Percentiles rank a stretch among this genome's conserved stretches.
These are phyloP conservation scores for Elsinoe arachidis DNA, from an alignment of 2,329 filamentous ascomycete species.

Conservation along the genomic window DNA sequence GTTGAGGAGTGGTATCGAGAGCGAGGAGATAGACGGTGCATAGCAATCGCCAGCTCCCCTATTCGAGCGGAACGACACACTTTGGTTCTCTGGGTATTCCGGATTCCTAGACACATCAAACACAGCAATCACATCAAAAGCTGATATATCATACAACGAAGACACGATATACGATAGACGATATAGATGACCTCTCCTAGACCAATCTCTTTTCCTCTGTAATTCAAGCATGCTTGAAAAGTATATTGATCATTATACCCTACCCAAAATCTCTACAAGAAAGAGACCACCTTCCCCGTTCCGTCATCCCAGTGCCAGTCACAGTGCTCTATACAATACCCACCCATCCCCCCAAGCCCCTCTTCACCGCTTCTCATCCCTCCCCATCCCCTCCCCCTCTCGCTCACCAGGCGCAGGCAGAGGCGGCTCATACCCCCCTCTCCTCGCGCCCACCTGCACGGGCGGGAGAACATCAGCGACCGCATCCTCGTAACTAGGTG, in stretches of 20 bases:
- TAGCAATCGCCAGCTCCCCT: too few relatives aligned
- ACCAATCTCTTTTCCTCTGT: neutral
- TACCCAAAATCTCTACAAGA: neutral
- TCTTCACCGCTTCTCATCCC: conserved; percentile 22
- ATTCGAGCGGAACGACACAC: too few relatives aligned
- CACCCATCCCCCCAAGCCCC: neutral
- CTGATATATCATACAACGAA: neutral
- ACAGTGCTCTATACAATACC: neutral
- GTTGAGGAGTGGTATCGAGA: neutral
- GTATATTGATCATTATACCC: neutral
- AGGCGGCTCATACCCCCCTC: conserved; percentile 53
- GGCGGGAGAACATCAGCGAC: conserved; percentile 71
- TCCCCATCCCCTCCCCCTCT: conserved; percentile 16
- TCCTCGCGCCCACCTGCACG: conserved; percentile 51
- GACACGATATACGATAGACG: neutral
- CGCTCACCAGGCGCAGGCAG: conserved; percentile 28
- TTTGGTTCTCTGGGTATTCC: neutral
- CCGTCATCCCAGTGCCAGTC: neutral
- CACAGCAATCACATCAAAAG: neutral
- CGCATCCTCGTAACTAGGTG: conserved; percentile 89
- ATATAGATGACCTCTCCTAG: neutral
- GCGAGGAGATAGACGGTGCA: neutral
- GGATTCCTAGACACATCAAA: neutral
- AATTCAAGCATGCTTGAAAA: too few relatives aligned
- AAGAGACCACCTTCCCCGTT: neutral